A percentile compares a stretch with the other conserved stretches of the same genome.
These are phyloP conservation scores for Naganishia liquefaciens DNA, from an alignment of 1,284 basidiomycete genomes.

Conservation along the genomic window DNA sequence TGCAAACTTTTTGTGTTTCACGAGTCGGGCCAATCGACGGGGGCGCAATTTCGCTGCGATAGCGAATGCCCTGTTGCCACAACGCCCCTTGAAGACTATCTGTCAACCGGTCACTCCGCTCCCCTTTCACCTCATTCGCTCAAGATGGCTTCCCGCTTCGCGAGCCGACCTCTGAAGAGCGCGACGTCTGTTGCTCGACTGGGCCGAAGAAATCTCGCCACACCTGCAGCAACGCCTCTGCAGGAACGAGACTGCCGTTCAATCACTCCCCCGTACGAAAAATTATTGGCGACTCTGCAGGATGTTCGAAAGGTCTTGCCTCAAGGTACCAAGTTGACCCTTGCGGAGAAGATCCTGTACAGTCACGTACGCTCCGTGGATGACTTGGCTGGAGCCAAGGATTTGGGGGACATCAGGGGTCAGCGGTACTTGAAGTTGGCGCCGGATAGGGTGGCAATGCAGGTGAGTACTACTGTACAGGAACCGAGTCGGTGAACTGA, in stretches of 20 bases:
- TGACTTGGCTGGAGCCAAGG: conserved; percentile 64
- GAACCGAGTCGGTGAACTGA: neutral
- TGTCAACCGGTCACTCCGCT: neutral
- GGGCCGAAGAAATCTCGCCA: conserved; percentile 44
- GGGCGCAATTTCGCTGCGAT: neutral
- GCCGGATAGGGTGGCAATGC: conserved; percentile 96
- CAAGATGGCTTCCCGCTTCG: conserved; percentile 24
- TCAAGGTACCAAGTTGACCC: conserved; percentile 62
- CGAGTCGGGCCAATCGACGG: neutral
- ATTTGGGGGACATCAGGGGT: conserved; percentile 64
- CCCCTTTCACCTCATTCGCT: neutral
- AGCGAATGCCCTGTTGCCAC: neutral
- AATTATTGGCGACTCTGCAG: conserved; percentile 72
- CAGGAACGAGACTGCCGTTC: conserved; percentile 59
- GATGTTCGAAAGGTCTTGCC: conserved; percentile 73
- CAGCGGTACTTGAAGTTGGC: conserved; percentile 86
- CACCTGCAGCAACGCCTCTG: conserved; percentile 41
- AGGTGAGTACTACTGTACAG: conserved; percentile 55
- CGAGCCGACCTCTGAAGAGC: conserved; percentile 16
- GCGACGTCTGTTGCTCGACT: conserved; percentile 2
- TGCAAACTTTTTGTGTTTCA: neutral
- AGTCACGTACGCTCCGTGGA: conserved; percentile 84
- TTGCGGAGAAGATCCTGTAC: conserved; percentile 98
- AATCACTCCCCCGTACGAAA: conserved; percentile 84
- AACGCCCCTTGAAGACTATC: neutral